phyloP scores from a whole-genome alignment of 768 basidiomycete species.

The Pilatotrama ljubarskyi region DNA sequence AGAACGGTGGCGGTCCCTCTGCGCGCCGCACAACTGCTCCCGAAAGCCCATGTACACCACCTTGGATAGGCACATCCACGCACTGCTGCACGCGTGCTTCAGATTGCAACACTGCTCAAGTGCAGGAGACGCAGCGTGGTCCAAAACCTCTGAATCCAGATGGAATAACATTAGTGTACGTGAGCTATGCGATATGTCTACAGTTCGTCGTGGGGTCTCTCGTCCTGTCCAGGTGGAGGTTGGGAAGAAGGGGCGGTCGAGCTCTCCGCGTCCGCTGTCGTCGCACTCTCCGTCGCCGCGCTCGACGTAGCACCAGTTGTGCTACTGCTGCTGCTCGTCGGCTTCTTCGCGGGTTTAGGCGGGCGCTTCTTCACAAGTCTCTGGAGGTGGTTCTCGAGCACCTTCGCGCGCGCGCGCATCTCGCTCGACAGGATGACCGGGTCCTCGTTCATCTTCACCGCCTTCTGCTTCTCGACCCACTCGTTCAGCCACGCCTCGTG shows the following conservation, averaged over 20 bases:
- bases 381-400: conserved; percentile 72
- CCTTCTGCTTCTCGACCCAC: conserved; percentile 81
- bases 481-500: conserved; percentile 84
- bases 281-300: background rate
- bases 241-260: conserved; percentile 1
- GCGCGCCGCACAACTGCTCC: too few species aligned
- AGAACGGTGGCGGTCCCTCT: background rate
- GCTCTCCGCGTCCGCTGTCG: conserved; percentile 22
- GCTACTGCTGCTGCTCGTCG: conserved; percentile 26
- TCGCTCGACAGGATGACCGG: conserved; percentile 86
- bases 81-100: too few species aligned
- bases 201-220: conserved; percentile 27
- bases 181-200: conserved; percentile 19
- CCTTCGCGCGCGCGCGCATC: conserved; percentile 81
- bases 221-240: background rate
- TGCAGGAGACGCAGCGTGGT: too few species aligned
- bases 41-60: too few species aligned
- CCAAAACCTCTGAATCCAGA: background rate
- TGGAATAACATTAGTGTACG: conserved; percentile 20
- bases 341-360: conserved; percentile 58
- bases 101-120: too few species aligned
- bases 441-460: conserved; percentile 70
- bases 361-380: conserved; percentile 67
- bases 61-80: too few species aligned
- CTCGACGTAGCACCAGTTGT: conserved; percentile 18